phyloP scores from a whole-genome alignment of 371 early-diverging fungal species.

The Syncephalastrum racemosum region DNA sequence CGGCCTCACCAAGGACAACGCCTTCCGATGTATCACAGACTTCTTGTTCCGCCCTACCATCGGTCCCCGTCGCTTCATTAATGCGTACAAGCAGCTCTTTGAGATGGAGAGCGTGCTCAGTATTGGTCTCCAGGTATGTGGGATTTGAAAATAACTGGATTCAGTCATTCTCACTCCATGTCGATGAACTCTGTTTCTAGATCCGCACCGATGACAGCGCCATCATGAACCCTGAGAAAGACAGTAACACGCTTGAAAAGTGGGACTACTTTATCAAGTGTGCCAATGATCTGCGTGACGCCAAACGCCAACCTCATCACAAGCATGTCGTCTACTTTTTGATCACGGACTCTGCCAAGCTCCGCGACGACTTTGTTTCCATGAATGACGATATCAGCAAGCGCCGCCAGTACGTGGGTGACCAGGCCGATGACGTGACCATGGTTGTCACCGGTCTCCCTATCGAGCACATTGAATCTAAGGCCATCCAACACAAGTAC shows the following conservation, averaged over 20 bases:
- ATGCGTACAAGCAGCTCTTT: slow-evolving; percentile 41
- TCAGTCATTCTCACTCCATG: not conserved
- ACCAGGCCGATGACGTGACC: slow-evolving; percentile 23
- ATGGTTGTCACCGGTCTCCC: slow-evolving; percentile 49
- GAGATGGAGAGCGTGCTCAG: slow-evolving; percentile 45
- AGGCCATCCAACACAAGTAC: slow-evolving; percentile 28
- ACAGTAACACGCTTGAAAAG: slow-evolving; percentile 30
- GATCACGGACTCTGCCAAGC: slow-evolving; percentile 41
- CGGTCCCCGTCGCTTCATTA: slow-evolving; percentile 45
- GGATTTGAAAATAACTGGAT: not conserved
- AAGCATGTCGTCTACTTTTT: slow-evolving; percentile 43
- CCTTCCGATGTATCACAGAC: slow-evolving; percentile 45
- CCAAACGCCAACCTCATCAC: slow-evolving; percentile 36
- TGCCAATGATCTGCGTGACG: slow-evolving; percentile 39
- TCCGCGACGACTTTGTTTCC: slow-evolving; percentile 42
- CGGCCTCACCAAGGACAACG: slow-evolving; percentile 44
- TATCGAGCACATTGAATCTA: slow-evolving; percentile 50
- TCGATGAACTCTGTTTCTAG: slow-evolving; percentile 13
- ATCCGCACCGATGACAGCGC: slow-evolving; percentile 46
- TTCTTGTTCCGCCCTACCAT: slow-evolving; percentile 48
- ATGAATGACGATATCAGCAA: slow-evolving; percentile 28
- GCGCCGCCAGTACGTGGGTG: slow-evolving; percentile 22
- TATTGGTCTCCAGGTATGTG: slow-evolving; percentile 40
- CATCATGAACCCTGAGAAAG: slow-evolving; percentile 41
- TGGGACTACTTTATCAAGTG: slow-evolving; percentile 51